These are phyloP conservation scores for Globisporangium irregulare DNA, from an alignment of 352 stramenopile species.

Conservation along the genomic window DNA sequence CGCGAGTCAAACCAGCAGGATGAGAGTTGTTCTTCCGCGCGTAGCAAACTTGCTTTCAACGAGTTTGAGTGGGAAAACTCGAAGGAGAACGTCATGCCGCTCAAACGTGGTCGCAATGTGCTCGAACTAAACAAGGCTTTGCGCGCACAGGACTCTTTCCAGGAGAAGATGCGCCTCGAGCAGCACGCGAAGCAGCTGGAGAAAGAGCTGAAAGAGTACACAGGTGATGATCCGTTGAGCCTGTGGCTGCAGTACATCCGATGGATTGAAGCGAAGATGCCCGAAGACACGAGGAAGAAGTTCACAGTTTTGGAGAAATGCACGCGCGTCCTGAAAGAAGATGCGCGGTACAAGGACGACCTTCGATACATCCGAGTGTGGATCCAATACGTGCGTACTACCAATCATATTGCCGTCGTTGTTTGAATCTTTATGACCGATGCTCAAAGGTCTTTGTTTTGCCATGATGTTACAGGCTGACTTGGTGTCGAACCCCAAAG, in stretches of 20 bases:
- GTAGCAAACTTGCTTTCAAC: constrained; percentile 9
- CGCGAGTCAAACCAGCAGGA: constrained; percentile 14
- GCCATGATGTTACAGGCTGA: constrained; percentile 50
- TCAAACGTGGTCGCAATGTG: constrained; percentile 79
- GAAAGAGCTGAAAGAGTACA: constrained; percentile 39
- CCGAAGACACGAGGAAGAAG: constrained; percentile 80
- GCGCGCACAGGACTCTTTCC: constrained; percentile 57
- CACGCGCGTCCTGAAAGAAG: constrained; percentile 66
- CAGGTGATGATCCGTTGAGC: constrained; percentile 64
- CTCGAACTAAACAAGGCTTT: constrained; percentile 73
- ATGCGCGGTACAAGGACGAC: constrained; percentile 68
- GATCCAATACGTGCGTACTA: constrained; percentile 83
- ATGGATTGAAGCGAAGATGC: constrained; percentile 80
- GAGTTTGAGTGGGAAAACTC: constrained; percentile 83
- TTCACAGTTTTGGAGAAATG: constrained; percentile 72
- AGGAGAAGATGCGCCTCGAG: constrained; percentile 56
- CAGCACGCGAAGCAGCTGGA: constrained; percentile 53
- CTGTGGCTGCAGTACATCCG: constrained; percentile 72
- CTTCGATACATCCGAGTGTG: constrained; percentile 79
- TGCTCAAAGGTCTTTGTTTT: background rate
- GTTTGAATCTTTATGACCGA: background rate
- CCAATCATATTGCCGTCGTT: background rate
- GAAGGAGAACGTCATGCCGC: constrained; percentile 87
- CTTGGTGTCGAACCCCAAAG: constrained; percentile 80
- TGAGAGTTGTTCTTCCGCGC: background rate